These are phyloP conservation scores for Agastache rugosa DNA, from an alignment of 257 asterid genomes.

Conservation along the genomic window DNA sequence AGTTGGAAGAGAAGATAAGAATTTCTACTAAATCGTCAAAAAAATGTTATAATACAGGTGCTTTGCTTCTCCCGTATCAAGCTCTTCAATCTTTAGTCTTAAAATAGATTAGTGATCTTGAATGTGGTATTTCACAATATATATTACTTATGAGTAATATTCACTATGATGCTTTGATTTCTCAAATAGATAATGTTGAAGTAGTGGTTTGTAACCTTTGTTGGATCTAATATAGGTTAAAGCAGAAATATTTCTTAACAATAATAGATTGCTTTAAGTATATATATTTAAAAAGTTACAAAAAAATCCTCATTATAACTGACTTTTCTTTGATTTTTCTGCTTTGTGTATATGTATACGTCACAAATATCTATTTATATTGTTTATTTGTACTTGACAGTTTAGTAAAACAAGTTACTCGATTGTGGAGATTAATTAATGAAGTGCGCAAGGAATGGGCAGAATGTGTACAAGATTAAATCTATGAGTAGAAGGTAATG, in stretches of 20 bases:
- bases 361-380: no score
- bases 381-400: no score
- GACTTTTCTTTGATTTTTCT: constrained; percentile 41
- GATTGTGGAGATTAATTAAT: no score
- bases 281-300: background rate
- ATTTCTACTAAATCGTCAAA: constrained; percentile 70
- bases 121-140: constrained; percentile 12
- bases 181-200: background rate
- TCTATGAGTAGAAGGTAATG: no score
- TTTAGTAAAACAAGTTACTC: no score
- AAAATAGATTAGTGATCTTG: constrained; percentile 8
- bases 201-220: background rate
- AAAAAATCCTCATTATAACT: constrained; percentile 24
- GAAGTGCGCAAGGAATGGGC: no score
- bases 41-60: constrained; percentile 93
- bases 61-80: constrained; percentile 33
- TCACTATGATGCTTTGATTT: background rate
- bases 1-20: constrained; percentile 90
- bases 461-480: no score
- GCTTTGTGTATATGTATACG: no score
- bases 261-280: constrained; percentile 11
- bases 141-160: background rate
- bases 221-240: constrained; percentile 10
- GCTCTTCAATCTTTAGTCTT: background rate
- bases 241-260: background rate